These are phyloP conservation scores for Nematodospora anomalae DNA, from an alignment of 1,139 yeast genomes.

Conservation along the genomic window DNA sequence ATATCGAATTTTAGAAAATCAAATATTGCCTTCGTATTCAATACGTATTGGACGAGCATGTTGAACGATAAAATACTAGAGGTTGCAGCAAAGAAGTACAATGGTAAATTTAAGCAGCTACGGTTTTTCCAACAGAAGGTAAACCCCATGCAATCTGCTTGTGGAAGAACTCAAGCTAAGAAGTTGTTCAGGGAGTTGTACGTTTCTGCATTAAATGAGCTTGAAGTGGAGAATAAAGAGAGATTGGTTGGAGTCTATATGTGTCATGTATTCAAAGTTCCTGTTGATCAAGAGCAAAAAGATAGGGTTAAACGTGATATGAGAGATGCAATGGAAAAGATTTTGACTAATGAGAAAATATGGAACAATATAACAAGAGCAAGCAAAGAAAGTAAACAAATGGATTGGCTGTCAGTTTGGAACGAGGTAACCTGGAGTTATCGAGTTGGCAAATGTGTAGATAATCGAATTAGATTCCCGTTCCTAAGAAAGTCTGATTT, in stretches of 20 bases:
- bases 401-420: background rate
- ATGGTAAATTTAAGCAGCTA: conserved; percentile 26
- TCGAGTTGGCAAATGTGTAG: conserved; percentile 1
- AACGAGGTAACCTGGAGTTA: conserved; percentile 1
- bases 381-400: background rate
- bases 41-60: conserved; percentile 5
- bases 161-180: conserved; percentile 30
- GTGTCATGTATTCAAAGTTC: conserved; percentile 37
- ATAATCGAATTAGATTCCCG: conserved; percentile 5
- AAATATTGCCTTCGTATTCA: conserved; percentile 37
- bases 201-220: conserved; percentile 8
- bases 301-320: conserved; percentile 19
- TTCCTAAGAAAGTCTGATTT: conserved; percentile 1
- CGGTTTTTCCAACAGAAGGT: conserved; percentile 26
- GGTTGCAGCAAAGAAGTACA: conserved; percentile 23
- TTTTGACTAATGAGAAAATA: background rate
- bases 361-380: conserved; percentile 1
- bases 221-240: conserved; percentile 1
- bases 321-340: background rate
- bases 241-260: conserved; percentile 44
- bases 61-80: conserved; percentile 30
- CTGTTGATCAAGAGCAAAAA: conserved; percentile 33
- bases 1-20: conserved; percentile 36
- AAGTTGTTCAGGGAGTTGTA: conserved; percentile 18
- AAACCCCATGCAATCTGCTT: conserved; percentile 37